Percentiles rank a stretch among this genome's conserved stretches.
Evolutionary conservation across 2,329 filamentous ascomycete species (phyloP).

Genomic region (Neofusicoccum sp.): DNA sequence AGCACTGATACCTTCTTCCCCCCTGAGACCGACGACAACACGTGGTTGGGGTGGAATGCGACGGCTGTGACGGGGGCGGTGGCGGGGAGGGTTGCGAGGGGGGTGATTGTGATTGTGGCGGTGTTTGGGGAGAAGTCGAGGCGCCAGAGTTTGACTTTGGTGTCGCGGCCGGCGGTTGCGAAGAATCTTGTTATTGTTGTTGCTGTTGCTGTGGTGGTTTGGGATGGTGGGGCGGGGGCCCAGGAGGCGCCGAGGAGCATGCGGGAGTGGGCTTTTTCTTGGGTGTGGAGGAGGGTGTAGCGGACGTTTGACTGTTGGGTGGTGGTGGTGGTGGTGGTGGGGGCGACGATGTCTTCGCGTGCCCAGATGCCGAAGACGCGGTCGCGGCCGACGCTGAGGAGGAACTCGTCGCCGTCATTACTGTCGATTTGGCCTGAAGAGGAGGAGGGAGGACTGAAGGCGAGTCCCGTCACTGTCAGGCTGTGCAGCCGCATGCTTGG

Average conservation of each 20-base stretch:
- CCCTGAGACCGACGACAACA: neutral
- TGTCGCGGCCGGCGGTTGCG: conserved; percentile 87
- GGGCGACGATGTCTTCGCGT: neutral
- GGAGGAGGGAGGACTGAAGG: conserved; percentile 59
- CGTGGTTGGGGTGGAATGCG: conserved; percentile 24
- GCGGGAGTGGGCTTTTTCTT: conserved; percentile 81
- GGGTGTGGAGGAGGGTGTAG: conserved; percentile 62
- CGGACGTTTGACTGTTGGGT: conserved; percentile 21
- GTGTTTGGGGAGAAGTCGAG: conserved; percentile 23
- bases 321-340: neutral
- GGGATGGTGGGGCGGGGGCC: conserved; percentile 53
- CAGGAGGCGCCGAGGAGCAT: conserved; percentile 92
- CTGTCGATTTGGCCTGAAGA: conserved; percentile 55
- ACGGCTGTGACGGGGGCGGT: conserved; percentile 33
- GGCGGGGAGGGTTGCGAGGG: conserved; percentile 26
- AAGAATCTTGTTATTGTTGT: conserved; percentile 54
- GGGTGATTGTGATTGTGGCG: conserved; percentile 17
- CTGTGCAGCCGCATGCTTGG: conserved; percentile 54
- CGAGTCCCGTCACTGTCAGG: conserved; percentile 77
- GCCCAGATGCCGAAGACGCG: conserved; percentile 85
- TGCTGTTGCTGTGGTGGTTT: conserved; percentile 20
- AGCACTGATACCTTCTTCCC: conserved; percentile 20
- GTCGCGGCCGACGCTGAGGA: conserved; percentile 89
- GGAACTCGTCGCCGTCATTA: conserved; percentile 38
- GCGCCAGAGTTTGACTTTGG: conserved; percentile 66